phyloP scores from a whole-genome alignment of 441 rosid genomes.

The Pelargonium citronellum region DNA sequence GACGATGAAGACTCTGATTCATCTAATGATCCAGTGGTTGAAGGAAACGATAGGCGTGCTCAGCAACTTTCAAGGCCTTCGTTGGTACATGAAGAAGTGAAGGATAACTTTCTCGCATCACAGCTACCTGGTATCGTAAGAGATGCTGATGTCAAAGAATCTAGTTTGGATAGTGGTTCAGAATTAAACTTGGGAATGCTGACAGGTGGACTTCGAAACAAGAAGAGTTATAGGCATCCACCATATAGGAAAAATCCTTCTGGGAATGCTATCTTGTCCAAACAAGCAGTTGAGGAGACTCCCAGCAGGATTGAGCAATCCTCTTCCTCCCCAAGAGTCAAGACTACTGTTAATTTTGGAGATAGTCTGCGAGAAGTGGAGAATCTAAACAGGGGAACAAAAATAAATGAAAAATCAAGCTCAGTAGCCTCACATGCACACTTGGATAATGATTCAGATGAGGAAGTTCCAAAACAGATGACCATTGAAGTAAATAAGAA shows the following conservation, averaged over 20 bases:
- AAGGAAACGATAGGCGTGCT: conserved; percentile 13
- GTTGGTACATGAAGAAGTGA: conserved; percentile 23
- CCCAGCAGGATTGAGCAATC: conserved; percentile 25
- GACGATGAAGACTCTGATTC: not conserved
- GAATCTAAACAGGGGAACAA: conserved; percentile 25
- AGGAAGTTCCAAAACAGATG: conserved; percentile 19
- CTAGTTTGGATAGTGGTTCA: conserved; percentile 32
- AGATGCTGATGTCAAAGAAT: conserved; percentile 26
- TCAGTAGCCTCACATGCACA: conserved; percentile 23
- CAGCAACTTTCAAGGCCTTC: conserved; percentile 26
- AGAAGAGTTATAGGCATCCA: conserved; percentile 41
- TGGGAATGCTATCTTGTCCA: conserved; percentile 16
- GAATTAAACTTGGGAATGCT: conserved; percentile 49
- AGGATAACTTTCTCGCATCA: conserved; percentile 22
- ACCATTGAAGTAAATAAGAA: conserved; percentile 29
- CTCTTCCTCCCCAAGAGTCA: conserved; percentile 18
- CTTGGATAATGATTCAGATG: conserved; percentile 36
- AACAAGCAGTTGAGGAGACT: conserved; percentile 17
- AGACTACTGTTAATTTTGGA: conserved; percentile 24
- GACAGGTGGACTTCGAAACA: conserved; percentile 61
- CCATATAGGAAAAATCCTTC: conserved; percentile 31
- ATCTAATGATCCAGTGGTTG: conserved; percentile 2
- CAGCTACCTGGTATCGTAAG: conserved; percentile 23
- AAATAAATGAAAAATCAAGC: conserved; percentile 29
- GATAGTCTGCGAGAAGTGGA: conserved; percentile 23